Conservation (phyloP, 306 rosid genomes). For the Inga laurina region DNA sequence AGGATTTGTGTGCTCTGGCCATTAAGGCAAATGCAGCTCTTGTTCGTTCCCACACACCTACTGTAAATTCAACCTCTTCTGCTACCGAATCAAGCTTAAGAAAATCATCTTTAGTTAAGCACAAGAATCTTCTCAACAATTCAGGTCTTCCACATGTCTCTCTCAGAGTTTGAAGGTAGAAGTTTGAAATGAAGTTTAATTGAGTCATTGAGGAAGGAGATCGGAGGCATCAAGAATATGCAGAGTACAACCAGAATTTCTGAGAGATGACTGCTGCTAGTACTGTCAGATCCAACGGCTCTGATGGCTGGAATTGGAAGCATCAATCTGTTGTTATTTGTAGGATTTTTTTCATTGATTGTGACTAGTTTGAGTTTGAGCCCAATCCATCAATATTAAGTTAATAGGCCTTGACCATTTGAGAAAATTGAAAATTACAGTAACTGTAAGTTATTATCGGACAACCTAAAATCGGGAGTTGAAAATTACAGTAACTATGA, state of each 20-base stretch:
- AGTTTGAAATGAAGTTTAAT: neutral
- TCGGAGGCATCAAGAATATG: neutral
- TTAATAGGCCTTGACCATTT: neutral
- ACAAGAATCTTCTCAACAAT: neutral
- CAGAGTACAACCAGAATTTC: neutral
- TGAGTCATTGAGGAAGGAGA: neutral
- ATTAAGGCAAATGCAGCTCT: constrained; percentile 64
- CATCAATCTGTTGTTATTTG: neutral
- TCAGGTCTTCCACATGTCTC: constrained; percentile 27
- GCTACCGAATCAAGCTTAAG: neutral
- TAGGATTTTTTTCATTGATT: neutral
- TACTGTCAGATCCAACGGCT: neutral
- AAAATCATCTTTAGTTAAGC: neutral
- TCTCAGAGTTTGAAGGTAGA: neutral
- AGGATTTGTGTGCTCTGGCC: constrained; percentile 55
- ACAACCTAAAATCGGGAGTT: neutral
- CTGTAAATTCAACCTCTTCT: neutral
- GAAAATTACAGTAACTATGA: neutral
- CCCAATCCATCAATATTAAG: neutral
- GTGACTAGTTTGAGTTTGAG: neutral
- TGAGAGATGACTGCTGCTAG: neutral
- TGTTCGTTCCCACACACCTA: constrained; percentile 16
- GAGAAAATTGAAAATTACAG: neutral
- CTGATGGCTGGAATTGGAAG: neutral
- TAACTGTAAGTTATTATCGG: neutral